Evolutionary conservation across 495 filamentous ascomycete genomes (phyloP), one percentile per base, ranked within the genome.

Genomic region (Aspergillus asperescens): DNA sequence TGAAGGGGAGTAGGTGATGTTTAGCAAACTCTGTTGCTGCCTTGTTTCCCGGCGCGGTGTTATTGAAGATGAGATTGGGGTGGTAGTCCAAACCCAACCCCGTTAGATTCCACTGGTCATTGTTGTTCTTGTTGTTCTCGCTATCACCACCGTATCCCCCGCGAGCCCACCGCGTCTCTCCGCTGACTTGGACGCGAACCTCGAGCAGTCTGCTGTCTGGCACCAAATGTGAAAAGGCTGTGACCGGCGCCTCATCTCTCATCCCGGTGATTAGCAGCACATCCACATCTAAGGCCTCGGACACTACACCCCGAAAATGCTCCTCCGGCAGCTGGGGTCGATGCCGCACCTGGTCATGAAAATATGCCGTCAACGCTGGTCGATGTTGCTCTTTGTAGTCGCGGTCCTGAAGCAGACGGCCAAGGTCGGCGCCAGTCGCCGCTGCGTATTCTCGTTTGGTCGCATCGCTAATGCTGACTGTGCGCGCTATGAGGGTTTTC

Each of bases 241-340:
- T 69, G 28, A 86, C 76, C 4, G 81, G 81, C 5, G 79, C 76
- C 59, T 80, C 68, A 52, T 85, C 82, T 72, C 80, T 82, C 78
- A 86, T 81, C 5, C 83, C 83, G 0, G 81, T 85, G 60, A 86
- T 80, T 27, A 86, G 49, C 41, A 84, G 69, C 45, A 83, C 80
- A 53, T 84, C 75, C 16, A 71, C 66, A 68, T 77, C 75, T 54
- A 25, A 59, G 18, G 71, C 71, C 34, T 49, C 42, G 53, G 66
- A 25, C 13, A 84, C 77, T 31, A 75, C 61, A 53, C 73, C 13
- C 4, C 39, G 24, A 29, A 50, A 50, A 29, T 50, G 47, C 34
- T 50, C 73, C 58, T 79, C 72, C 57, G 68, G 75, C 35, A 84
- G 66, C 52, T 48, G 59, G 60, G 78, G 78, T 49, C 70, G 69